Conservation (phyloP, 768 basidiomycete genomes). For the Podaxis carcinomalis region DNA sequence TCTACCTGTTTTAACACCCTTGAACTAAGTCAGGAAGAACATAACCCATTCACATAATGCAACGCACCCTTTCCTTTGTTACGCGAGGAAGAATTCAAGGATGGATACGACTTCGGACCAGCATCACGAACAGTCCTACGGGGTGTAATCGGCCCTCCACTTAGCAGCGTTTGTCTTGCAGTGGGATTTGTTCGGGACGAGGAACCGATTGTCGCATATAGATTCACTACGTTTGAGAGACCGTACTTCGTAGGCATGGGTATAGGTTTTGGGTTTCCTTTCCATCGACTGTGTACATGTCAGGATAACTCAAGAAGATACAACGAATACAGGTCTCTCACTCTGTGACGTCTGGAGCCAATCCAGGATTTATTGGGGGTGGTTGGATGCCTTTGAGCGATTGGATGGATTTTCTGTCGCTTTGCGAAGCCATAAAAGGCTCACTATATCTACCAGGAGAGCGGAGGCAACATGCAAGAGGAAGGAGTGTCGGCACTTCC, state of each 20-base stretch:
- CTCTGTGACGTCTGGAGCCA: not conserved
- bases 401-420: constrained; percentile 2
- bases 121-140: not conserved
- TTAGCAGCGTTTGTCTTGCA: not conserved
- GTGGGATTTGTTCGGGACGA: not conserved
- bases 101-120: not conserved
- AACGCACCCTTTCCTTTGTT: constrained; percentile 8
- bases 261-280: not conserved
- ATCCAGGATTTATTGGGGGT: not conserved
- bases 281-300: not conserved
- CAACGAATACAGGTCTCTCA: not conserved
- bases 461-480: constrained; percentile 15
- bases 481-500: constrained; percentile 11
- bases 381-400: not conserved
- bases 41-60: not conserved
- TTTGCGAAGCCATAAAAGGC: constrained; percentile 8
- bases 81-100: not conserved
- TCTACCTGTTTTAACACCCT: not conserved
- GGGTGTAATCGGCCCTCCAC: not conserved
- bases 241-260: not conserved
- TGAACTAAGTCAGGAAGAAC: not conserved
- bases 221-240: not conserved
- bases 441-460: not conserved
- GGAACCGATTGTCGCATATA: not conserved
- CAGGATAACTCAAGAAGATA: not conserved